A percentile compares a stretch with the other conserved stretches of the same genome.
Conservation (phyloP, 2,329 filamentous ascomycete species). For the Aspergillus novoparasiticus region DNA sequence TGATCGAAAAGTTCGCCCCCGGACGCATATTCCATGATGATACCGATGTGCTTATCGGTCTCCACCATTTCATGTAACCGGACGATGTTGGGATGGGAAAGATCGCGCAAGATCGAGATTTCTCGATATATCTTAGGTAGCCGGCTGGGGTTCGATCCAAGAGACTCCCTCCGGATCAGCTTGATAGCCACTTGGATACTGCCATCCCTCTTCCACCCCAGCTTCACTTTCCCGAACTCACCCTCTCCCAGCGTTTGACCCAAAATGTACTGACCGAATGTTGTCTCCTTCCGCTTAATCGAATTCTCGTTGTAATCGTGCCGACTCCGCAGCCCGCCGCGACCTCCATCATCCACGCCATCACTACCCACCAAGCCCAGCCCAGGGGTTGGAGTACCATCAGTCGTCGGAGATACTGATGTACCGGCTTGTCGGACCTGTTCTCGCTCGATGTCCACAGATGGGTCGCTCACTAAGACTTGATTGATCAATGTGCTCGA, state of each 20-base stretch:
- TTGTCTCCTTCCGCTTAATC: slow-evolving; percentile 76
- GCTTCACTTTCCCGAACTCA: slow-evolving; percentile 97
- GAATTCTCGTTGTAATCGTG: slow-evolving; percentile 59
- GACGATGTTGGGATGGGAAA: slow-evolving; percentile 96
- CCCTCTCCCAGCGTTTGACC: slow-evolving; percentile 96
- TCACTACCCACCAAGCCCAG: slow-evolving; percentile 55
- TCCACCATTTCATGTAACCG: slow-evolving; percentile 97
- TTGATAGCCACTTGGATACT: slow-evolving; percentile 97
- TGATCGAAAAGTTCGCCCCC: slow-evolving; percentile 98
- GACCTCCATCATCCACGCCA: slow-evolving; percentile 48
- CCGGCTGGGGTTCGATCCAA: slow-evolving; percentile 84
- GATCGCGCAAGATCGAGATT: slow-evolving; percentile 83
- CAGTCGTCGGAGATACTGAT: slow-evolving; percentile 44
- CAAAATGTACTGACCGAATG: slow-evolving; percentile 93
- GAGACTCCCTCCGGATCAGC: slow-evolving; percentile 86
- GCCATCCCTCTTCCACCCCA: slow-evolving; percentile 96
- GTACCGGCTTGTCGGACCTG: slow-evolving; percentile 69
- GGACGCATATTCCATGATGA: slow-evolving; percentile 97
- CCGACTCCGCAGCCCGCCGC: slow-evolving; percentile 45
- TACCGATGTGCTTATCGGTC: slow-evolving; percentile 94
- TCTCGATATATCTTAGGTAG: slow-evolving; percentile 97
- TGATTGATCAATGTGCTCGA: slow-evolving; percentile 78
- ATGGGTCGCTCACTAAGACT: slow-evolving; percentile 74
- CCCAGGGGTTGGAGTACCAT: slow-evolving; percentile 50
- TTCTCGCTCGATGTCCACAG: slow-evolving; percentile 72